Evolutionary conservation across 768 basidiomycete species (phyloP), one percentile per base, ranked within the genome.

Genomic region (Neoboletus subvelutipes): DNA sequence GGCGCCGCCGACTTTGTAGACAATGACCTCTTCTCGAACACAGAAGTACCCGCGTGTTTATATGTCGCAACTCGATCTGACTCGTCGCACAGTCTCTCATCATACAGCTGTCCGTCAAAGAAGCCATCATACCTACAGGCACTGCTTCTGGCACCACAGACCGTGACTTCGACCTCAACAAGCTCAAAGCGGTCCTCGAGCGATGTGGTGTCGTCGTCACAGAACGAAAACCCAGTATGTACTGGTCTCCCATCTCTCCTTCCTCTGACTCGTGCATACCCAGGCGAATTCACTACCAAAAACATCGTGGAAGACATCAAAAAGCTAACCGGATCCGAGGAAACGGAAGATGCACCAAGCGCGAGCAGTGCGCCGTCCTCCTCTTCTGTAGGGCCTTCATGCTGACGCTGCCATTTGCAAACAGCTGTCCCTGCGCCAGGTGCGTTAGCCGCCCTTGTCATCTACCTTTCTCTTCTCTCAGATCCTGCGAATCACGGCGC

Each of bases 91-190:
- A 98, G 96, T 94, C 94, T 2, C 81, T 98, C 34, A 76, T 98
- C 36, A 98, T 98, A 57, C 97, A 99, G 70, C 82, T 98, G 2
- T 94, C 93, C 0, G 92, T 94, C n/a, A 98, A 98, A 70, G 97
- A 99, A 72, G 94, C 93, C 4, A 80, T 98, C 52, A 77, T 98
- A 41, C 79, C 89, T 2, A 84, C 83, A 0, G 88, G 88, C n/a
- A 88, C 90, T 6, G 75, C 76, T 0, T 80, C 84, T 39, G 89
- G 88, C 1, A 84, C 76, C 2, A 88, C 88, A 1, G 88, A 91
- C 67, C 83, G 88, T 26, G 94, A 98, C 66, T 77, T 94, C 53
- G 96, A 98, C 61, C 75, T 97, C 36, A 85, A 86, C 61, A 97
- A 96, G 71, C 77, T 98, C 39, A 86, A 85, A 63, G 85, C 86